Evolutionary conservation across 2,329 filamentous ascomycete genomes (phyloP).

Genomic region (Annulohypoxylon truncatum): DNA sequence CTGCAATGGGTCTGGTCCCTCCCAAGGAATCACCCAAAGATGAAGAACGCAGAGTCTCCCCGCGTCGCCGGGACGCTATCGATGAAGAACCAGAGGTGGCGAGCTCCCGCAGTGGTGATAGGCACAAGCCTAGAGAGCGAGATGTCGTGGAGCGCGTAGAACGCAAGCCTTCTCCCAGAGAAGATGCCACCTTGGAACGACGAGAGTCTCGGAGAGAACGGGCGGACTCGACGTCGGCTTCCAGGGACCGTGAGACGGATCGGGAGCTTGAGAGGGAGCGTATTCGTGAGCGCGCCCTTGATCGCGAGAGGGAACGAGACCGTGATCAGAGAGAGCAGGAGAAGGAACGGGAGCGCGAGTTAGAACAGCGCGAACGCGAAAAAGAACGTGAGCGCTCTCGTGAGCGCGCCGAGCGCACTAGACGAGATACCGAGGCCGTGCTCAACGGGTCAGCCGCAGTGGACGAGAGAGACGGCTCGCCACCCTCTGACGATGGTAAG

Average conservation of each 20-base stretch:
- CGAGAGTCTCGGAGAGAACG: slow-evolving; percentile 44
- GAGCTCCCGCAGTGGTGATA: slow-evolving; percentile 45
- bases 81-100: slow-evolving; percentile 43
- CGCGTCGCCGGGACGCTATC: slow-evolving; percentile 44
- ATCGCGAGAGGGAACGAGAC: slow-evolving; percentile 46
- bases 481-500: slow-evolving; percentile 54
- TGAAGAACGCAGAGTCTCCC: slow-evolving; percentile 48
- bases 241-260: slow-evolving; percentile 42
- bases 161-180: slow-evolving; percentile 41
- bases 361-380: slow-evolving; percentile 23
- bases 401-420: slow-evolving; percentile 47
- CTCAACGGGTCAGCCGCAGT: slow-evolving; percentile 43
- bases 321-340: slow-evolving; percentile 44
- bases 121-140: slow-evolving; percentile 47
- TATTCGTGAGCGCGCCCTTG: slow-evolving; percentile 39
- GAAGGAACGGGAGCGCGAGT: slow-evolving; percentile 35
- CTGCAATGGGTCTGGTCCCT: slow-evolving; percentile 58
- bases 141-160: slow-evolving; percentile 42
- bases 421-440: slow-evolving; percentile 55
- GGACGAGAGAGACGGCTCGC: slow-evolving; percentile 55
- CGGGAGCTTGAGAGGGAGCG: slow-evolving; percentile 38
- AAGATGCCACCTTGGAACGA: slow-evolving; percentile 44
- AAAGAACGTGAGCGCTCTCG: slow-evolving; percentile 40
- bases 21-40: slow-evolving; percentile 56
- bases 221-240: slow-evolving; percentile 34